Evolutionary conservation across 768 basidiomycete genomes (phyloP).

Genomic region (Austroboletus eburneus): DNA sequence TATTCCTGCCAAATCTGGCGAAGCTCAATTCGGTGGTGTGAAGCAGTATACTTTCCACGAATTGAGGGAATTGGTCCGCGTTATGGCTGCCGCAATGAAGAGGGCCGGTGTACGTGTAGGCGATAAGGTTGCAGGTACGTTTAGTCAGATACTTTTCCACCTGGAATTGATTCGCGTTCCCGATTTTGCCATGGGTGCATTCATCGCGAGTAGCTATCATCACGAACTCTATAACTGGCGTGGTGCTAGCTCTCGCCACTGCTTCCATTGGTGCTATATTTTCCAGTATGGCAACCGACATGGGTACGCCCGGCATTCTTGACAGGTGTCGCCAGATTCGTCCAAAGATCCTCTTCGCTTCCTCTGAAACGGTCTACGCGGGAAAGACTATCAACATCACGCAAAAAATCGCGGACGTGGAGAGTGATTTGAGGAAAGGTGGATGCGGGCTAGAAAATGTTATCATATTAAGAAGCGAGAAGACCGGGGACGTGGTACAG

Average conservation of each 20-base stretch:
- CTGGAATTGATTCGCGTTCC: not conserved
- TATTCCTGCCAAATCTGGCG: constrained; percentile 3
- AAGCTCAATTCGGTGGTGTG: constrained; percentile 26
- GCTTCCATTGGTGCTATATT: constrained; percentile 67
- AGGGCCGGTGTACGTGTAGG: constrained; percentile 53
- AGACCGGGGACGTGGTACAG: constrained; percentile 40
- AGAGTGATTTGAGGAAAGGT: constrained; percentile 39
- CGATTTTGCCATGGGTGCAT: not conserved
- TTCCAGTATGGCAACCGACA: constrained; percentile 69
- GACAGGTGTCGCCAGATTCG: constrained; percentile 67
- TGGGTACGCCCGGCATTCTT: constrained; percentile 55
- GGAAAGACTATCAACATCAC: constrained; percentile 56
- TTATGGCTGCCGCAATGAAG: constrained; percentile 55
- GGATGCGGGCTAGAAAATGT: constrained; percentile 46
- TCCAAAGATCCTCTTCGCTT: constrained; percentile 65
- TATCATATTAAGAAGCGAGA: constrained; percentile 57
- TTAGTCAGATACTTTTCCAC: not conserved
- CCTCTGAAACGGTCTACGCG: constrained; percentile 61
- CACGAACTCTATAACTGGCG: constrained; percentile 55
- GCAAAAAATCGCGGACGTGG: constrained; percentile 51
- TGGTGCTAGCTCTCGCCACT: constrained; percentile 64
- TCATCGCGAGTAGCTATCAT: constrained; percentile 46
- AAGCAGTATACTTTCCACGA: constrained; percentile 51
- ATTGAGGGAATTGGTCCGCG: constrained; percentile 49
- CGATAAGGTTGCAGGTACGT: constrained; percentile 64